phyloP scores from a whole-genome alignment of 352 stramenopile species.

The Globisporangium alternatum region DNA sequence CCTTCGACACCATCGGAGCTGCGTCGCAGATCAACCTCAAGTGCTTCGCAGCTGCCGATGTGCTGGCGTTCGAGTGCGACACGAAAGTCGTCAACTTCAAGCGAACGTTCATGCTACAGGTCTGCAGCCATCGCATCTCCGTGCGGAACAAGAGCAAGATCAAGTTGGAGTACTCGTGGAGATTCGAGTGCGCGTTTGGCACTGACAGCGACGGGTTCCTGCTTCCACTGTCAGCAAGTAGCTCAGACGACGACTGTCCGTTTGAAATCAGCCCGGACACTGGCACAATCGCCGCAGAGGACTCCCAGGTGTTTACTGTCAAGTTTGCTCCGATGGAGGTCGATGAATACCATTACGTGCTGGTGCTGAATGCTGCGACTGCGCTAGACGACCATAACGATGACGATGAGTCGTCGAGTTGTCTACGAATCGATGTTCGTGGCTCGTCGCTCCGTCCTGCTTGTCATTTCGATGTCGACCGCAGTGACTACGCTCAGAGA shows the following conservation, averaged over 20 bases:
- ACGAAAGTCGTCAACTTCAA: slow-evolving; percentile 63
- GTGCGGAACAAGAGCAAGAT: slow-evolving; percentile 79
- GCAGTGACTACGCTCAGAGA: slow-evolving; percentile 84
- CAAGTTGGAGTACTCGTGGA: slow-evolving; percentile 51
- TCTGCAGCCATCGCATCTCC: slow-evolving; percentile 67
- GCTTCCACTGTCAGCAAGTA: not conserved
- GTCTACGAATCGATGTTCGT: slow-evolving; percentile 51
- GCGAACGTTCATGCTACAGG: slow-evolving; percentile 86
- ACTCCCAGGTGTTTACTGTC: slow-evolving; percentile 71
- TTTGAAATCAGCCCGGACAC: slow-evolving; percentile 80
- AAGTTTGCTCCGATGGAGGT: slow-evolving; percentile 91
- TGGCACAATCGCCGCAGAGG: slow-evolving; percentile 57
- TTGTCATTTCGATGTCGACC: slow-evolving; percentile 92
- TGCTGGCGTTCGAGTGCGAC: slow-evolving; percentile 56
- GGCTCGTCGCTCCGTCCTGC: slow-evolving; percentile 84
- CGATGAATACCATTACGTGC: slow-evolving; percentile 77
- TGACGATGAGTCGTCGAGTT: not conserved
- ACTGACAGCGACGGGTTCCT: slow-evolving; percentile 7
- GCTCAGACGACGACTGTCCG: slow-evolving; percentile 64
- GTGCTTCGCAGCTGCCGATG: slow-evolving; percentile 71
- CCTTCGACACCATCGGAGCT: slow-evolving; percentile 36
- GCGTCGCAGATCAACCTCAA: slow-evolving; percentile 38
- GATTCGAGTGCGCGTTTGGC: slow-evolving; percentile 31
- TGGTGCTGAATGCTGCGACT: slow-evolving; percentile 35
- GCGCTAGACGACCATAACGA: not conserved